Evolutionary conservation across 1,139 yeast genomes (phyloP).

Genomic region (Pneumocystis carinii): DNA sequence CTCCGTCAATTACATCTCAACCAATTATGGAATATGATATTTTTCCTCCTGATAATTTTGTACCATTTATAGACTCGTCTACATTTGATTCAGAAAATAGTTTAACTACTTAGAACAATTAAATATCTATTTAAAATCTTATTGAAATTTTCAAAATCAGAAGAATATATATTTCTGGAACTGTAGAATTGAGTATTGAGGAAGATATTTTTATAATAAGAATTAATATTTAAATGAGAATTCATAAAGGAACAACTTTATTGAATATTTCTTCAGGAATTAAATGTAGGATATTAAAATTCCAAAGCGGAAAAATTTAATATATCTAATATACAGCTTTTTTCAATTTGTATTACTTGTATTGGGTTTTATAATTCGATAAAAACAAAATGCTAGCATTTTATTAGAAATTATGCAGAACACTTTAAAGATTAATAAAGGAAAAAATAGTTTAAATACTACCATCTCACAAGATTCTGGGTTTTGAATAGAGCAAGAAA

Average conservation of each 20-base stretch:
- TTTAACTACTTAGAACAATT: background rate
- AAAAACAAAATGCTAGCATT: background rate
- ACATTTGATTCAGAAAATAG: background rate
- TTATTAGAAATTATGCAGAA: background rate
- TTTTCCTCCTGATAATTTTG: slow-evolving; percentile 10
- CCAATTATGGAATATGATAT: slow-evolving; percentile 9
- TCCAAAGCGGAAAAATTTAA: background rate
- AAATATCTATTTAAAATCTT: background rate
- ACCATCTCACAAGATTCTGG: slow-evolving; percentile 93
- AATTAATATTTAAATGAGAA: background rate
- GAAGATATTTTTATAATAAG: background rate
- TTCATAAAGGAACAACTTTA: background rate
- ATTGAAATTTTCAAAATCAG: background rate
- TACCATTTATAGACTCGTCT: slow-evolving; percentile 1
- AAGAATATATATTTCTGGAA: background rate
- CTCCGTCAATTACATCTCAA: slow-evolving; percentile 2
- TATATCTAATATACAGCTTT: background rate
- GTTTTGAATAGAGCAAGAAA: slow-evolving; percentile 92
- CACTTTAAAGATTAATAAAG: background rate
- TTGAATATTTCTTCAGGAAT: background rate
- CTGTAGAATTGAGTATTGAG: background rate
- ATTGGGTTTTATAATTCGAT: background rate
- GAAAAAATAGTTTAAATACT: background rate
- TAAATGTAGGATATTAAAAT: background rate
- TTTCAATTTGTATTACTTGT: too few relatives aligned